Conservation (phyloP, 2,329 filamentous ascomycete species). For the Ceratocystis harringtonii region DNA sequence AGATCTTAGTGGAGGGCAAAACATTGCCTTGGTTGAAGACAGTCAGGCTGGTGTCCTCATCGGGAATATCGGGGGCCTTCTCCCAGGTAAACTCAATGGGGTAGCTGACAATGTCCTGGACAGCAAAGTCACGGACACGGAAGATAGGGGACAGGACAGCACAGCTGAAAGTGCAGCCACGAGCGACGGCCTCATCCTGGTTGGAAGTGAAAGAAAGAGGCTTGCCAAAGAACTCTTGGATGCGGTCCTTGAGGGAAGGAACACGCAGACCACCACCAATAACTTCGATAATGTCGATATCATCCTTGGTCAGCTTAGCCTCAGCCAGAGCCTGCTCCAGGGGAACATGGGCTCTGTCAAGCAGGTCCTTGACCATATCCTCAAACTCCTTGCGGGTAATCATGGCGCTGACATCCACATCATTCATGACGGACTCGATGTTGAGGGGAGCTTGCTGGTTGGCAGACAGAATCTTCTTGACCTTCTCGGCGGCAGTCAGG, state of each 20-base stretch:
- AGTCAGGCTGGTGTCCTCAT: constrained; percentile 92
- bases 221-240: constrained; percentile 87
- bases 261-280: constrained; percentile 92
- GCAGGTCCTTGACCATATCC: constrained; percentile 70
- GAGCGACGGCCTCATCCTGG: constrained; percentile 91
- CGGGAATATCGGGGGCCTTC: constrained; percentile 93
- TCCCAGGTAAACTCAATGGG: constrained; percentile 99
- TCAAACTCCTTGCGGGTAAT: constrained; percentile 92
- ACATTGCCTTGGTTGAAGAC: constrained; percentile 97
- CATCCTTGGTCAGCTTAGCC: constrained; percentile 75
- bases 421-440: constrained; percentile 98
- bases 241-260: constrained; percentile 76
- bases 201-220: constrained; percentile 88
- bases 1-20: constrained; percentile 95
- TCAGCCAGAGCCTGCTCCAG: constrained; percentile 89
- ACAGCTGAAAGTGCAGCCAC: constrained; percentile 93
- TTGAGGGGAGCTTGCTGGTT: constrained; percentile 86
- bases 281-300: constrained; percentile 87
- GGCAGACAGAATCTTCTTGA: constrained; percentile 96
- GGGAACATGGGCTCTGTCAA: constrained; percentile 55
- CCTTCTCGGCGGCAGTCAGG: constrained; percentile 78
- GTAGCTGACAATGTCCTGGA: constrained; percentile 96
- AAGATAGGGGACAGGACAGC: constrained; percentile 95
- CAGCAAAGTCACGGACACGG: constrained; percentile 93
- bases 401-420: constrained; percentile 77